Percentiles rank a stretch among this genome's conserved stretches.
These are phyloP conservation scores for Debaryomyces castellii DNA, from an alignment of 805 yeast species.

Conservation along the genomic window DNA sequence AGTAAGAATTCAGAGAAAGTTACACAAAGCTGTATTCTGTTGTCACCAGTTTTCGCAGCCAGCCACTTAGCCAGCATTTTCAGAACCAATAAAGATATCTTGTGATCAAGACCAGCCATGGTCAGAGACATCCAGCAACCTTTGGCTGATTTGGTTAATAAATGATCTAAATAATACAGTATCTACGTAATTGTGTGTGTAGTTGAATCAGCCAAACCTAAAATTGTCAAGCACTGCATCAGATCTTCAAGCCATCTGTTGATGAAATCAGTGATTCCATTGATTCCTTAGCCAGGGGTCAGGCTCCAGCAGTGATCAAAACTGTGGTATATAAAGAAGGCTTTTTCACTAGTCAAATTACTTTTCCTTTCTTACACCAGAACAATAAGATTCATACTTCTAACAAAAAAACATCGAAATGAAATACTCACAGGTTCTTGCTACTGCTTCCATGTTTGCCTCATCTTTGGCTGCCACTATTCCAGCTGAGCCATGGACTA, in stretches of 20 bases:
- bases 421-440: slow-evolving; percentile 19
- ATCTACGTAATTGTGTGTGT: background rate
- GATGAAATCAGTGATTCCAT: background rate
- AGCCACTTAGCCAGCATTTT: slow-evolving; percentile 6
- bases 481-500: slow-evolving; percentile 68
- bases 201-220: background rate
- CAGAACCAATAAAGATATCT: background rate
- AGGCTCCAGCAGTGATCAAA: background rate
- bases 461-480: slow-evolving; percentile 59
- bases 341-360: background rate
- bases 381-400: background rate
- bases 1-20: background rate
- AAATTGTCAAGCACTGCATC: background rate
- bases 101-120: background rate
- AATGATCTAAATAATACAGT: background rate
- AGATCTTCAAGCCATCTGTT: slow-evolving; percentile 1
- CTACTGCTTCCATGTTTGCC: slow-evolving; percentile 43
- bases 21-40: background rate
- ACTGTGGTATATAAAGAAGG: background rate
- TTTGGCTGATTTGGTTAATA: background rate
- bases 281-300: background rate
- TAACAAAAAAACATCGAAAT: slow-evolving; percentile 6
- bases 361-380: background rate
- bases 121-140: background rate
- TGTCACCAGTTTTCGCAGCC: slow-evolving; percentile 7